Evolutionary conservation across 306 rosid species (phyloP), one percentile per base, ranked within the genome.

Genomic region (Castanea crenata): DNA sequence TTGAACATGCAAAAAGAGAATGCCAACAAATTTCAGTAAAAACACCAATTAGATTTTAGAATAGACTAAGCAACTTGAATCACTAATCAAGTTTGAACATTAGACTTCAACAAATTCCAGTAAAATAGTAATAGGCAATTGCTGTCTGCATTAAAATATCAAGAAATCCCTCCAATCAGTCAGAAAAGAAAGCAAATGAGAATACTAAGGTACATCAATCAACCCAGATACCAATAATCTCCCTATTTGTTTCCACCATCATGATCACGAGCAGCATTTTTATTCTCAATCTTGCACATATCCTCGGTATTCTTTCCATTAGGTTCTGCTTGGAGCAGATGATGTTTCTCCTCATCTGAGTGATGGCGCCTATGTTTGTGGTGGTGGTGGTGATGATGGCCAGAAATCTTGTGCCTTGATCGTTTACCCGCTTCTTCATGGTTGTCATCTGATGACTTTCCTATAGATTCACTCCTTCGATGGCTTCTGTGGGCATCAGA

Each of bases 391-490:
- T 67, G 86, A 4, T 79, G 86, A 32, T 71, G 89, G 55, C 81
- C 80, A 76, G 75, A 34, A 78, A 63, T 84, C 79, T 80, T 88
- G 64, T 79, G 90, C 64, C 71, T 52, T 18, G 76, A 71, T 76
- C 63, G 78, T 76, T 70, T 81, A 51, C 68, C 79, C 55, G 80
- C 85, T 23, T 88, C 88, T 46, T 89, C 89, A 35, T 64, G 80
- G 74, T 75, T 78, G 74, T 84, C 93, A 72, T 91, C 95, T 19
- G 90, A 87, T 3, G 89, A 86, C 82, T 81, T 90, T 46, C 80
- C 89, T 10, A 76, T 14, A 32, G 91, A 87, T 80, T 75, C 85
- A 84, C 89, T 85, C 83, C 87, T 82, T 62, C 54, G 78, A 51
- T 73, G 64, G 35, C 4, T 69, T 35, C 73, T 73, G 20, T 69